phyloP scores from a whole-genome alignment of 2,329 filamentous ascomycete species.

The Phialocephala sp. region DNA sequence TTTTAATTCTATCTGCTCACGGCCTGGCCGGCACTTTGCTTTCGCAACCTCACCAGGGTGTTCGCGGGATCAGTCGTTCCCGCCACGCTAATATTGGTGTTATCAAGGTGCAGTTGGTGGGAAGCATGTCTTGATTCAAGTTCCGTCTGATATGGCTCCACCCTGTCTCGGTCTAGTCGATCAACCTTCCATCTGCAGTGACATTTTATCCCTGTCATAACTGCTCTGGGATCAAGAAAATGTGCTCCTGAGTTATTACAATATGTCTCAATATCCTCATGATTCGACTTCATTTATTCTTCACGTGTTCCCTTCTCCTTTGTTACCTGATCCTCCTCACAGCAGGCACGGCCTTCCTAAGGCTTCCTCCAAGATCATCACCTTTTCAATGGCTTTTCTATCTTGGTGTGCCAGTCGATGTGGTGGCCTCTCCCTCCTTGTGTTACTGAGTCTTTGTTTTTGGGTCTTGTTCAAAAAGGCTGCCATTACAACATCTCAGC shows the following conservation, averaged over 20 bases:
- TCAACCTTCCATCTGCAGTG: not conserved
- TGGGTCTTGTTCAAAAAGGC: not conserved
- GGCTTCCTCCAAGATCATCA: not conserved
- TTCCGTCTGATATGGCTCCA: not conserved
- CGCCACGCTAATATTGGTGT: not conserved
- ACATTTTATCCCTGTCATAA: not conserved
- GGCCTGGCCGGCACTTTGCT: not conserved
- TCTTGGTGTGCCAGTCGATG: constrained; percentile 10
- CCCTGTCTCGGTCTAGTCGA: not conserved
- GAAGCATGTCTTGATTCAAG: not conserved
- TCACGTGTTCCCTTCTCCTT: not conserved
- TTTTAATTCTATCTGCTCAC: not conserved
- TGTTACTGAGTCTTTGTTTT: constrained; percentile 1
- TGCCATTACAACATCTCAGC: not conserved
- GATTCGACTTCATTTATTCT: not conserved
- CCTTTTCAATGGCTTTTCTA: not conserved
- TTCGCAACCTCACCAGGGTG: not conserved
- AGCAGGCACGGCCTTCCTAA: not conserved
- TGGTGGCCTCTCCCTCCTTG: constrained; percentile 6
- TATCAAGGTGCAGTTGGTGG: not conserved
- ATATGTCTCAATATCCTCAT: not conserved
- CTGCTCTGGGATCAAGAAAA: not conserved
- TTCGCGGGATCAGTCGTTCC: not conserved
- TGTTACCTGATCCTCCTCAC: not conserved
- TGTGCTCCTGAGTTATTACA: not conserved